phyloP scores from a whole-genome alignment of 73 alveolate genomes.

The Paramecium octaurelia region DNA sequence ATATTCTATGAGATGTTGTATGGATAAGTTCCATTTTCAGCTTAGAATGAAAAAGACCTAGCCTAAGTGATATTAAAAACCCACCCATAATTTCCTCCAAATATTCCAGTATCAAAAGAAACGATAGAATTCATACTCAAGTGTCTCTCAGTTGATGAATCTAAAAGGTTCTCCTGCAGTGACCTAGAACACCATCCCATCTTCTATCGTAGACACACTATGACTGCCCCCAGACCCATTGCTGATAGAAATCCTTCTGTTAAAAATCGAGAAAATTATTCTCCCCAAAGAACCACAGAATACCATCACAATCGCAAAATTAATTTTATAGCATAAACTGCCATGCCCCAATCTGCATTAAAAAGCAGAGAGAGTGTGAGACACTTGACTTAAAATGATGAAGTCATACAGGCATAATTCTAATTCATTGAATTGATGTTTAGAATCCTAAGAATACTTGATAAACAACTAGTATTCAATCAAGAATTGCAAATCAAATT shows the following conservation, averaged over 20 bases:
- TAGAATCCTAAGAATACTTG: not conserved
- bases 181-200: slow-evolving; percentile 38
- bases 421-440: slow-evolving; percentile 20
- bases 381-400: not conserved
- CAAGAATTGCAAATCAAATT: not conserved
- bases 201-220: not conserved
- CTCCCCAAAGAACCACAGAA: slow-evolving; percentile 16
- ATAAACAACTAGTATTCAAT: not conserved
- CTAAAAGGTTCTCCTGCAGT: not conserved
- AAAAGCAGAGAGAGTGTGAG: not conserved
- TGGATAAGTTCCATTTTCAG: slow-evolving; percentile 45
- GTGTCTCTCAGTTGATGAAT: slow-evolving; percentile 17
- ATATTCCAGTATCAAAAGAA: slow-evolving; percentile 8
- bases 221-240: slow-evolving; percentile 17
- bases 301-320: not conserved
- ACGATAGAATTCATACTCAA: not conserved
- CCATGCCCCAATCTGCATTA: not conserved
- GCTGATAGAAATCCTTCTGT: slow-evolving; percentile 14
- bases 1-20: slow-evolving; percentile 58
- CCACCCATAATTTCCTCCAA: not conserved
- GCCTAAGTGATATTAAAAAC: not conserved
- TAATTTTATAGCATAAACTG: not conserved
- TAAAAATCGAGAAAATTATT: not conserved
- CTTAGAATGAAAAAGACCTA: not conserved
- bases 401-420: not conserved